phyloP scores from a whole-genome alignment of 768 basidiomycete genomes.

The Tulasnella sp. region DNA sequence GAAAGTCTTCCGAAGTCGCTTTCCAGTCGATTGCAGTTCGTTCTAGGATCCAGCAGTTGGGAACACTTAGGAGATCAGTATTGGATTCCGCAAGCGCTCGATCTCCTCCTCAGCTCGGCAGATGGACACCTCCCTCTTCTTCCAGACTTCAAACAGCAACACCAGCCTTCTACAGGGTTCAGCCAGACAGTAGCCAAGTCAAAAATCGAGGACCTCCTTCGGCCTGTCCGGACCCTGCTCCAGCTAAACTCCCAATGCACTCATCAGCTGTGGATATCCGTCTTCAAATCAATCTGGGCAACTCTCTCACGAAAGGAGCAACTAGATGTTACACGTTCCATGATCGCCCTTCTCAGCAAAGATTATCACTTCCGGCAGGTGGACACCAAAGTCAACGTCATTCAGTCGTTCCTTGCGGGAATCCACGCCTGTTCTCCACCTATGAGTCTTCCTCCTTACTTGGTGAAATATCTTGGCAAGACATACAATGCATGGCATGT shows the following conservation, averaged over 20 bases:
- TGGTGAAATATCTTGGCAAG: constrained; percentile 94
- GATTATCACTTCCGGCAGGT: constrained; percentile 90
- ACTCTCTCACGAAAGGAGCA: constrained; percentile 85
- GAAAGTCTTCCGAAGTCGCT: constrained; percentile 80
- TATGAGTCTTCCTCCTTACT: constrained; percentile 86
- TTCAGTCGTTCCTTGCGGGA: constrained; percentile 84
- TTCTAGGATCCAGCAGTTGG: constrained; percentile 93
- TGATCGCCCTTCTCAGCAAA: constrained; percentile 85
- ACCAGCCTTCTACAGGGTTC: constrained; percentile 10
- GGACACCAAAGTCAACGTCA: constrained; percentile 83
- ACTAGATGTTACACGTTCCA: constrained; percentile 78
- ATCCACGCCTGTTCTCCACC: constrained; percentile 80
- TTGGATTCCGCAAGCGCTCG: constrained; percentile 89
- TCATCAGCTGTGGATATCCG: constrained; percentile 79
- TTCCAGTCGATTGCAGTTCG: constrained; percentile 76
- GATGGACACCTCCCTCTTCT: constrained; percentile 42
- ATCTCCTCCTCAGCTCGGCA: constrained; percentile 78
- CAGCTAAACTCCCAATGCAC: constrained; percentile 74
- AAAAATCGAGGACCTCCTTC: constrained; percentile 50
- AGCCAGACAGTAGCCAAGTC: background rate
- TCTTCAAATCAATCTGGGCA: constrained; percentile 83
- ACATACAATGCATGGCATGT: constrained; percentile 96
- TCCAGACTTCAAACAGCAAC: constrained; percentile 22
- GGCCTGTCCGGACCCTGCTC: constrained; percentile 74
- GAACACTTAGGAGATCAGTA: constrained; percentile 86